A percentile compares a stretch with the other conserved stretches of the same genome.
Conservation (phyloP, 73 alveolate species). For the Halteria grandinella region DNA sequence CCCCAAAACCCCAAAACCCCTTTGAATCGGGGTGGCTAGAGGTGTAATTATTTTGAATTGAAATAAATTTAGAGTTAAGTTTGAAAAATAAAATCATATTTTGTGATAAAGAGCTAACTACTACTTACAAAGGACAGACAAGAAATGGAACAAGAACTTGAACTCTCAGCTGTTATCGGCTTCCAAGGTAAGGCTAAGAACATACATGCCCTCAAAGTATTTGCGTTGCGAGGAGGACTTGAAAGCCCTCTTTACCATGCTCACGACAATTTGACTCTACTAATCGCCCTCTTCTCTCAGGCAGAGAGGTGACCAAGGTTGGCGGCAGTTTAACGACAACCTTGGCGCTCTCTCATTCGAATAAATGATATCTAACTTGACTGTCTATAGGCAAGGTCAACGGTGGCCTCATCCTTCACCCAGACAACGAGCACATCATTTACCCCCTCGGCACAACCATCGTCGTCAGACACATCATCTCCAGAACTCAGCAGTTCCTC, state of each 20-base stretch:
- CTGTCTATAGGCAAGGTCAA: slow-evolving; percentile 85
- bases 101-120: slow-evolving; percentile 2
- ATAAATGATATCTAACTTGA: too few species aligned
- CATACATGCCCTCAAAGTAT: too few species aligned
- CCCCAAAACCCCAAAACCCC: too few species aligned
- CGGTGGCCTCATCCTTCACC: slow-evolving; percentile 94
- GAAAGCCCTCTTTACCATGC: too few species aligned
- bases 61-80: slow-evolving; percentile 30
- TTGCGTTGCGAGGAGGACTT: too few species aligned
- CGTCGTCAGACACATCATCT: slow-evolving; percentile 90
- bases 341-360: too few species aligned
- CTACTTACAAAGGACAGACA: background rate
- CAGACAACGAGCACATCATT: slow-evolving; percentile 96
- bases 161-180: slow-evolving; percentile 72
- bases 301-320: too few species aligned
- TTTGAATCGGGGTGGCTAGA: too few species aligned
- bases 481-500: slow-evolving; percentile 75
- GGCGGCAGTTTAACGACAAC: too few species aligned
- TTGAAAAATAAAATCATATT: slow-evolving; percentile 45
- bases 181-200: slow-evolving; percentile 73
- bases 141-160: slow-evolving; percentile 70
- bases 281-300: background rate
- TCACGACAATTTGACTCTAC: too few species aligned
- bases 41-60: too few species aligned
- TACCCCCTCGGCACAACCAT: slow-evolving; percentile 97